Base-by-base conservation (phyloP, 192 early-diverging fungal genomes). In the Entomortierella parvispora region DNA sequence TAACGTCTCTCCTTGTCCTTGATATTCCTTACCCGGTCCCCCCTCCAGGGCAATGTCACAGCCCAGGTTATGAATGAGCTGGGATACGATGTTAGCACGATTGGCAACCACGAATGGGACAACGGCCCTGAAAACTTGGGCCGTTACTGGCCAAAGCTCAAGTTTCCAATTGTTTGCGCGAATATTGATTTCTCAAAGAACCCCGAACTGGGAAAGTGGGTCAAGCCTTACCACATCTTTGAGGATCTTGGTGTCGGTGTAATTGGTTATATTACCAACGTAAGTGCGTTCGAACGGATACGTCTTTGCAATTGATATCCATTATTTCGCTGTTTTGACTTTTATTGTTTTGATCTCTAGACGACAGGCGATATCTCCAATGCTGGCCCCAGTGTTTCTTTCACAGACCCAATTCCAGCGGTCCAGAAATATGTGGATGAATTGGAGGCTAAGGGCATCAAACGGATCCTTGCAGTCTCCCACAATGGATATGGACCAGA, bases 51-150 rank as follows among this genome's bases (percentile, higher is more conserved):
- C 34, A 83, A 86, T 60, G 65, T 83, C 32, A 83, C 82, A 11
- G 86, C 84, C 1, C 69, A 78, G 20, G 65, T 91, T 51, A 86
- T 93, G 80, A 93, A 95, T 70, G 80, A 80, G 29, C 80, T 92
- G 17, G 82, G 69, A 20, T 88, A 89, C 72, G 87, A 92, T 46
- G 84, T 86, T 15, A 34, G 56, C 25, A 71, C 77, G 8, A 76
- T 89, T 52, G 88, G 89, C 52, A 90, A 92, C 69, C 93, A 95
- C 70, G 91, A 95, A 75, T 93, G 91, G 52, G 93, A 95, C 76
- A 80, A 82, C 12, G 91, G 91, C 3, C 84, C 86, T 2, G 71
- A 81, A 10, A 65, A 84, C 61, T 59, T 90, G n/a, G 84, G 74
- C 26, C 59, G 50, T 2, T 89, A 87, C 69, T 76, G 87, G 67